phyloP scores from a whole-genome alignment of 495 filamentous ascomycete species.

The Trichoderma parareesei region DNA sequence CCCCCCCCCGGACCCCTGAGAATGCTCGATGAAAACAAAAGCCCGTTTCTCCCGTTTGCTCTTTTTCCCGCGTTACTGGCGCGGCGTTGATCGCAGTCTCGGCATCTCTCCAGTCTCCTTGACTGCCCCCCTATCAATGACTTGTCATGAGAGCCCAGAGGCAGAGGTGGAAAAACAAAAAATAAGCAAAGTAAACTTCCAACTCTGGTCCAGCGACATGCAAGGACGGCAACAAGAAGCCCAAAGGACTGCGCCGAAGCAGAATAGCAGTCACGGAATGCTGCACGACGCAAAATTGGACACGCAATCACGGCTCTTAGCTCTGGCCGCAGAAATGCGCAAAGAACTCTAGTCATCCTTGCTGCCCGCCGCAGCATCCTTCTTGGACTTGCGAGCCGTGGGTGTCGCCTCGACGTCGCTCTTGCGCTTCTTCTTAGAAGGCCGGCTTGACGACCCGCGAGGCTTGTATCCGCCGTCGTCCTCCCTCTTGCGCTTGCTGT shows the following conservation, averaged over 20 bases:
- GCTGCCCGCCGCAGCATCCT: constrained; percentile 11
- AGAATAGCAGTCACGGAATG: too few relatives aligned
- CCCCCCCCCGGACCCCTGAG: too few relatives aligned
- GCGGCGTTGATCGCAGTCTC: neutral
- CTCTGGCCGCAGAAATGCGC: neutral
- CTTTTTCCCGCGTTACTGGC: too few relatives aligned
- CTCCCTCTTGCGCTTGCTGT: constrained; percentile 44
- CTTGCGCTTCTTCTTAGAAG: constrained; percentile 56
- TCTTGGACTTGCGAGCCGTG: constrained; percentile 24
- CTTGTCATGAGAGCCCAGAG: neutral
- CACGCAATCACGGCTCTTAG: too few relatives aligned
- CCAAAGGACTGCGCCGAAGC: too few relatives aligned
- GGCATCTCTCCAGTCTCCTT: neutral
- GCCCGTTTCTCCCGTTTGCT: too few relatives aligned
- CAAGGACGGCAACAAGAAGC: too few relatives aligned
- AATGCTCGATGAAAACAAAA: too few relatives aligned
- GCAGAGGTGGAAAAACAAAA: neutral
- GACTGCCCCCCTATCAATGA: too few relatives aligned
- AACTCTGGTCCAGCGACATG: too few relatives aligned
- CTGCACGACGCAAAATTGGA: too few relatives aligned
- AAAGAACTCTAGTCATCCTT: constrained; percentile 7
- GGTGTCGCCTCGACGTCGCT: constrained; percentile 28
- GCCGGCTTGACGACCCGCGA: constrained; percentile 52
- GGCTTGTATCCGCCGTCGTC: constrained; percentile 66
- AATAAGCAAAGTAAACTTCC: neutral